These are phyloP conservation scores for Cyphellophora attinorum DNA, from an alignment of 2,329 filamentous ascomycete species.

Conservation along the genomic window DNA sequence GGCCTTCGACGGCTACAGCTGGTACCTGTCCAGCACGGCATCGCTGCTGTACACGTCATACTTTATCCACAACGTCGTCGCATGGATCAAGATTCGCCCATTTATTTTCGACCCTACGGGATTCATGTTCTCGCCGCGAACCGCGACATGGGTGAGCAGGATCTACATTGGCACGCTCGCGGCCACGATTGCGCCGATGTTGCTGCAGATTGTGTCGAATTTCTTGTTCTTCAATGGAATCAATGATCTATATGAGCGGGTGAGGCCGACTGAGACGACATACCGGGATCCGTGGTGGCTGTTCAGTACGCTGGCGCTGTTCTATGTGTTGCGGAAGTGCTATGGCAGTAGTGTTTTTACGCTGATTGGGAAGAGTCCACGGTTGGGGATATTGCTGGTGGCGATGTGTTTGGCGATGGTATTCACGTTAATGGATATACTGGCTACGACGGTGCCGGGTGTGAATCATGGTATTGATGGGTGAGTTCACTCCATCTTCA, in stretches of 20 bases:
- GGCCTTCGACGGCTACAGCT: slow-evolving; percentile 46
- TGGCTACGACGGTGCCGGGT: slow-evolving; percentile 2
- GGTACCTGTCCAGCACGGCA: slow-evolving; percentile 52
- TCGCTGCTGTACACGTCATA: slow-evolving; percentile 52
- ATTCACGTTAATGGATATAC: slow-evolving; percentile 56
- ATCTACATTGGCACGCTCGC: slow-evolving; percentile 51
- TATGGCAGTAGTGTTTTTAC: slow-evolving; percentile 53
- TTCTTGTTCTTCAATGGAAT: slow-evolving; percentile 53
- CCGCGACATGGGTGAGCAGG: slow-evolving; percentile 34
- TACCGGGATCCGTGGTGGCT: slow-evolving; percentile 57
- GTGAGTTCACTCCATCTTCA: too few relatives aligned
- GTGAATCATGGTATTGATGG: slow-evolving; percentile 41
- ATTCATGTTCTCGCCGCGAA: too few relatives aligned
- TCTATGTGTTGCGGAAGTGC: slow-evolving; percentile 53
- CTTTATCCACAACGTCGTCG: slow-evolving; percentile 54
- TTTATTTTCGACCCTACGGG: too few relatives aligned
- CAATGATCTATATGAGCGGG: slow-evolving; percentile 43
- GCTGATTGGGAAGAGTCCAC: slow-evolving; percentile 56
- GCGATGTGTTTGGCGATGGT: slow-evolving; percentile 58
- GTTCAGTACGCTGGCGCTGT: slow-evolving; percentile 47
- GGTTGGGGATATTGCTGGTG: slow-evolving; percentile 47
- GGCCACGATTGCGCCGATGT: slow-evolving; percentile 53
- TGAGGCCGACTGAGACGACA: neutral
- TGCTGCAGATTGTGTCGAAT: slow-evolving; percentile 55
- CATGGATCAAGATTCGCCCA: slow-evolving; percentile 57